Base-by-base conservation (phyloP, 2,329 filamentous ascomycete species). In the Neopestalotiopsis sp. region DNA sequence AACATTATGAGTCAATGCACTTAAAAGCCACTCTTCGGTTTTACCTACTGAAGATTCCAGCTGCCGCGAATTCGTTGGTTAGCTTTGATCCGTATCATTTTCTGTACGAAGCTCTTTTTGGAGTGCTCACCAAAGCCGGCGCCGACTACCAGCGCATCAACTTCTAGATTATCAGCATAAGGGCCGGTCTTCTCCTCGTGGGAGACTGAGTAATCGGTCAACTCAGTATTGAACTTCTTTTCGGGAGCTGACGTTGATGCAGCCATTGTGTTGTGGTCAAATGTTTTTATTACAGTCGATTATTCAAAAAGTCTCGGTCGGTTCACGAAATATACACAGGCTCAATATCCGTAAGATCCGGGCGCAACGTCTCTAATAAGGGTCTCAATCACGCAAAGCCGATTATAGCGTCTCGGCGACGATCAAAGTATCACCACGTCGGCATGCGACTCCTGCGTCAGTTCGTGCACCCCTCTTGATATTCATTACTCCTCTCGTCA, bases 61-160 rank as follows among this genome's bases (percentile, higher is more conserved):
- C 62, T 65, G 24, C 4, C 5, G 13, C 2, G 12, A 12, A 9
- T 10, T 13, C 20, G n/a, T 5, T n/a, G 14, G 10, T 42, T 5
- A 63, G 61, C 38, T 14, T n/a, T 12, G 34, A 3, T 38, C 34
- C n/a, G 5, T 2, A 6, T 5, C 12, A 3, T 24, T 9, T 10
- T 17, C 6, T n/a, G 1, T 20, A 24, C 7, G 5, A 30, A 38
- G n/a, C 4, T 6, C n/a, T 14, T 28, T 83, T 2, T 57, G 6
- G 5, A 17, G 12, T 9, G 66, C 76, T 70, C 70, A 82, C 81
- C 78, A 68, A 85, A 85, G 5, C 84, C 84, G 24, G 81, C 83
- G 7, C 84, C 84, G 2, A 85, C 81, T 6, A 85, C 75, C 3
- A 85, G 74, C 3, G 79, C 82, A 66, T 85, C 81, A 3, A 86